These are phyloP conservation scores for Stramenopiles sp. DNA, from an alignment of 352 stramenopile genomes.

Conservation along the genomic window DNA sequence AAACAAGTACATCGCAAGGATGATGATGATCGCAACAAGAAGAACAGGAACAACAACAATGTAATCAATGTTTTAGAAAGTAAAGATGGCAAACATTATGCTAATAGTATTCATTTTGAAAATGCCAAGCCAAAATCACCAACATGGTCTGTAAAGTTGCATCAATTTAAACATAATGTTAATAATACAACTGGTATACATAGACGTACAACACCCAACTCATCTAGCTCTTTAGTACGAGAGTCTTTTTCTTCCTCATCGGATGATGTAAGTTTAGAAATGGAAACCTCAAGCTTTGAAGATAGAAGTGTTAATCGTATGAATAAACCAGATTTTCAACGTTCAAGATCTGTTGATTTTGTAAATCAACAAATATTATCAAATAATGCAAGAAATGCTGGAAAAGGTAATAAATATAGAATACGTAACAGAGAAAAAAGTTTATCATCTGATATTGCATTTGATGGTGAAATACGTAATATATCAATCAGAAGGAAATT, in stretches of 20 bases:
- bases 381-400: too few relatives aligned
- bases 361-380: background rate
- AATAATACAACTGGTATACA: background rate
- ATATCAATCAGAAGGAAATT: background rate
- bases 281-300: background rate
- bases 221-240: background rate
- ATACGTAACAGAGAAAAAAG: background rate
- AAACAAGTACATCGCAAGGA: background rate
- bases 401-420: background rate
- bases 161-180: background rate
- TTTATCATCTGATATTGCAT: background rate
- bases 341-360: background rate
- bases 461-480: background rate
- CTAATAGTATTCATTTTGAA: too few relatives aligned
- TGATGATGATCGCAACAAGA: background rate
- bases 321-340: background rate
- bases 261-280: background rate
- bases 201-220: background rate
- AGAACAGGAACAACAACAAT: background rate
- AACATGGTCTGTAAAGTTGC: background rate
- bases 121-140: too few relatives aligned
- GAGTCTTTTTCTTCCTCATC: background rate
- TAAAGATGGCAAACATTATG: too few relatives aligned
- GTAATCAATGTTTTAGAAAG: too few relatives aligned
- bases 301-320: background rate